Base-by-base conservation (phyloP, 495 filamentous ascomycete species). In the Xylaria intraflava region DNA sequence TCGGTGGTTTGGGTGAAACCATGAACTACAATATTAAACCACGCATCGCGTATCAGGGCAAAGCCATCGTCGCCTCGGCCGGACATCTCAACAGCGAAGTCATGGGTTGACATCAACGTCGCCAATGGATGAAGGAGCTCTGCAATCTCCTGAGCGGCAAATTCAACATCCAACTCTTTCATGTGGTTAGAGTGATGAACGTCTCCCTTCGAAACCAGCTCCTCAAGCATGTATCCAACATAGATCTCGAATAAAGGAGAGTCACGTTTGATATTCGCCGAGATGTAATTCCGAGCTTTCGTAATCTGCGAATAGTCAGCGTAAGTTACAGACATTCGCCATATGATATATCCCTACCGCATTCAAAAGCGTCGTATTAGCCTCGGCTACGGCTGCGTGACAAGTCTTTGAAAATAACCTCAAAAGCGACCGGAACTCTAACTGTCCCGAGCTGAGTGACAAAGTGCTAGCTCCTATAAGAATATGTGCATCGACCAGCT, bases 11-110 rank as follows among this genome's bases (percentile, higher is more conserved):
- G 75, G n/a, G 79, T 83, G 64, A 96, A 95, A 29, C 90, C 91
- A 66, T 97, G 92, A 7, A 96, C 84, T 26, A 88, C 86, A 46
- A 96, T 87, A 65, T 98, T 98, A 68, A 95, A 96, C 93, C 93
- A 98, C 12, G 88, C 88, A 74, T 97, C 89, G 31, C 91, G 85
- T 56, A 93, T 82, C 42, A 95, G 72, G 17, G 81, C 77, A 46
- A 80, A 71, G 19, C 79, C 78, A 36, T 88, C 79, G 33, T 88
- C 83, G 56, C 86, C 81, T 16, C 74, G 67, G 10, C 65, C 59
- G 0, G 67, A 41, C 23, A 62, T 62, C 40, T 73, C 71, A 7
- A 71, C 59, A 14, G 68, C 58, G 5, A 74, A 58, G 19, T 78
- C 75, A 54, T 81, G 72, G 33, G 67, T 71, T 22, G 85, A 83